Evolutionary conservation across 2,329 filamentous ascomycete species (phyloP).

Genomic region (Aspergillus sp.): DNA sequence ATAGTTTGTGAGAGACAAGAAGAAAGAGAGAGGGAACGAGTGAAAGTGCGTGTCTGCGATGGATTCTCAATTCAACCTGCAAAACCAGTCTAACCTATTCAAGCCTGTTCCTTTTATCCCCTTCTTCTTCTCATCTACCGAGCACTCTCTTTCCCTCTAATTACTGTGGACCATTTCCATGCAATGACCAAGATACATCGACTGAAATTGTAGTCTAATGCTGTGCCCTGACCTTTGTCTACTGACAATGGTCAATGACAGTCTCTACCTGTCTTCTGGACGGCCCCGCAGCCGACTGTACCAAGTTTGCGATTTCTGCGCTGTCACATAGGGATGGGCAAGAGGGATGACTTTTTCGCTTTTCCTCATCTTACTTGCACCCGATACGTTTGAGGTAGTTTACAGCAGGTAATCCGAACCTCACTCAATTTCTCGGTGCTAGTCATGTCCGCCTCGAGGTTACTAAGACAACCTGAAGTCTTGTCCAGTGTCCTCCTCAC

Average conservation of each 20-base stretch:
- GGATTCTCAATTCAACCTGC: not conserved
- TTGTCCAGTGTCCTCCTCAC: not conserved
- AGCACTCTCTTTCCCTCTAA: not conserved
- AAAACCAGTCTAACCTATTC: not conserved
- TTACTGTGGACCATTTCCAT: constrained; percentile 6
- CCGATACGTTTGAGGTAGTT: not conserved
- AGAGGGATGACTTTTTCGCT: constrained; percentile 12
- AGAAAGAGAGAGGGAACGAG: too few relatives aligned
- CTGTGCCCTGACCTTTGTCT: not conserved
- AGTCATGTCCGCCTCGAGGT: not conserved
- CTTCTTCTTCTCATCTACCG: not conserved
- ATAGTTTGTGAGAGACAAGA: not conserved
- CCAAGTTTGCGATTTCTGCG: constrained; percentile 27
- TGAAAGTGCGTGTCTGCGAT: not conserved
- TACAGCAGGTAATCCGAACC: not conserved
- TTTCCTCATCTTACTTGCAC: not conserved
- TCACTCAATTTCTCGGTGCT: not conserved
- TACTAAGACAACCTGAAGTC: constrained; percentile 8
- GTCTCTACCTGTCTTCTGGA: constrained; percentile 6
- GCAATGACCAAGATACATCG: constrained; percentile 8
- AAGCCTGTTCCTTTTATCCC: not conserved
- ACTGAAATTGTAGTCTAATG: constrained; percentile 3
- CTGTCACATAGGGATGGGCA: constrained; percentile 21
- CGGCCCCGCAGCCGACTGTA: constrained; percentile 28
- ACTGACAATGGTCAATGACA: not conserved